These are phyloP conservation scores for Plectosphaerella cucumerina DNA, from an alignment of 2,329 filamentous ascomycete species.

Conservation along the genomic window DNA sequence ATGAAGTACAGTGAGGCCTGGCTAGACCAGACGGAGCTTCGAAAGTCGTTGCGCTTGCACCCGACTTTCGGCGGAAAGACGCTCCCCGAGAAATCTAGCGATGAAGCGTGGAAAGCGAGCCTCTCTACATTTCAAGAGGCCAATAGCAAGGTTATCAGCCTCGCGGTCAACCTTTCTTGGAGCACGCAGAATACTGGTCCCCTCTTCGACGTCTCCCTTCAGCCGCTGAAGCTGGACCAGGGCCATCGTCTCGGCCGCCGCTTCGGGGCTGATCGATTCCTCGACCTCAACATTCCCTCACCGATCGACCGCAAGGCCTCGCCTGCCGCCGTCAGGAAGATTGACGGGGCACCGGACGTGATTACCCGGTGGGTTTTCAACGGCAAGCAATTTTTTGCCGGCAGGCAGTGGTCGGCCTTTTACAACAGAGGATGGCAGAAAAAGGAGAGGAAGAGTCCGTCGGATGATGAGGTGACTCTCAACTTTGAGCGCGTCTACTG, in stretches of 20 bases:
- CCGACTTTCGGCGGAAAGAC: slow-evolving; percentile 35
- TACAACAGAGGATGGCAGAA: slow-evolving; percentile 37
- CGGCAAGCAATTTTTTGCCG: slow-evolving; percentile 36
- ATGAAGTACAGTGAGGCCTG: slow-evolving; percentile 35
- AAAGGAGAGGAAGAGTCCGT: slow-evolving; percentile 23
- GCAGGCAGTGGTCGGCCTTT: slow-evolving; percentile 44
- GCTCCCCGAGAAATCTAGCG: slow-evolving; percentile 42
- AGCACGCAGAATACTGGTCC: slow-evolving; percentile 29
- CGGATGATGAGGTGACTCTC: slow-evolving; percentile 14
- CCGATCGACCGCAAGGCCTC: slow-evolving; percentile 22
- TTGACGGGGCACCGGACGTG: slow-evolving; percentile 23
- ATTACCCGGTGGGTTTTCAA: slow-evolving; percentile 37
- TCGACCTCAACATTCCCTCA: slow-evolving; percentile 50
- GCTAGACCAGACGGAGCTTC: slow-evolving; percentile 39
- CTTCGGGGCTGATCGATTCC: slow-evolving; percentile 55
- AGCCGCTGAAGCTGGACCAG: slow-evolving; percentile 42
- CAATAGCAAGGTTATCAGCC: slow-evolving; percentile 19
- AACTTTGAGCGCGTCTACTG: slow-evolving; percentile 41
- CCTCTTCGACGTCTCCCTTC: slow-evolving; percentile 41
- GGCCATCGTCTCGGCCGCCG: slow-evolving; percentile 48
- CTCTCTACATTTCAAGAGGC: slow-evolving; percentile 28
- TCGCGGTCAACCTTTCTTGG: slow-evolving; percentile 27
- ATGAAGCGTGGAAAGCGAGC: slow-evolving; percentile 41
- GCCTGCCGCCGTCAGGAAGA: slow-evolving; percentile 22
- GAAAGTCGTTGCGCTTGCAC: slow-evolving; percentile 32